Conservation (phyloP, 2,329 filamentous ascomycete species). For the Botryotinia calthae region DNA sequence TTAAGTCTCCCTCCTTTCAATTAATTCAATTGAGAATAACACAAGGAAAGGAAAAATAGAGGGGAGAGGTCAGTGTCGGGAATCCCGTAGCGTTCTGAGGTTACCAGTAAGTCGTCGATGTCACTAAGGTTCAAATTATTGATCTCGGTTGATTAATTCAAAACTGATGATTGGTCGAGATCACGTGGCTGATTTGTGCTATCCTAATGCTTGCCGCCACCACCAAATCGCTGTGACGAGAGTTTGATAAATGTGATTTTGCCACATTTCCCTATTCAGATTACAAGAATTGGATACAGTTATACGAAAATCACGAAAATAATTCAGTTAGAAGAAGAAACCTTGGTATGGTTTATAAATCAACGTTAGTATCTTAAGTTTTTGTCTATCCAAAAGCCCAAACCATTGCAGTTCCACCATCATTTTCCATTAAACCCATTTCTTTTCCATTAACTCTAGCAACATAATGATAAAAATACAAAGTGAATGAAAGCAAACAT, state of each 20-base stretch:
- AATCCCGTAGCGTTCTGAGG: conserved; percentile 2
- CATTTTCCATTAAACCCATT: not conserved
- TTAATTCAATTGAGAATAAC: not conserved
- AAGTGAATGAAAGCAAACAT: not conserved
- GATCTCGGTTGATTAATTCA: conserved; percentile 22
- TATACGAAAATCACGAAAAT: not conserved
- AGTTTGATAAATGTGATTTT: not conserved
- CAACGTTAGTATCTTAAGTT: not conserved
- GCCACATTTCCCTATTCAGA: not conserved
- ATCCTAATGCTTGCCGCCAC: not conserved
- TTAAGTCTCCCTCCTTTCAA: not conserved
- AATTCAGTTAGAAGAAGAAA: not conserved
- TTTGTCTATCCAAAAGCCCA: conserved; percentile 19
- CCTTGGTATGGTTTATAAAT: not conserved
- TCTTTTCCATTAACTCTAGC: conserved; percentile 15
- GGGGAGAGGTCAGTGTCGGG: not conserved
- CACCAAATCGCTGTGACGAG: not conserved
- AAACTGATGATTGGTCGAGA: conserved; percentile 17
- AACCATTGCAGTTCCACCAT: conserved; percentile 12
- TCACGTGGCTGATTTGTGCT: conserved; percentile 7
- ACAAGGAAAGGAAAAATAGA: conserved; percentile 1
- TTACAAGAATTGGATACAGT: not conserved
- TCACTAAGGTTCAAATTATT: conserved; percentile 7
- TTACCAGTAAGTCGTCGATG: conserved; percentile 17
- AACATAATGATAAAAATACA: conserved; percentile 15